Conservation (phyloP, 2,329 filamentous ascomycete species). For the Exophiala spinifera region DNA sequence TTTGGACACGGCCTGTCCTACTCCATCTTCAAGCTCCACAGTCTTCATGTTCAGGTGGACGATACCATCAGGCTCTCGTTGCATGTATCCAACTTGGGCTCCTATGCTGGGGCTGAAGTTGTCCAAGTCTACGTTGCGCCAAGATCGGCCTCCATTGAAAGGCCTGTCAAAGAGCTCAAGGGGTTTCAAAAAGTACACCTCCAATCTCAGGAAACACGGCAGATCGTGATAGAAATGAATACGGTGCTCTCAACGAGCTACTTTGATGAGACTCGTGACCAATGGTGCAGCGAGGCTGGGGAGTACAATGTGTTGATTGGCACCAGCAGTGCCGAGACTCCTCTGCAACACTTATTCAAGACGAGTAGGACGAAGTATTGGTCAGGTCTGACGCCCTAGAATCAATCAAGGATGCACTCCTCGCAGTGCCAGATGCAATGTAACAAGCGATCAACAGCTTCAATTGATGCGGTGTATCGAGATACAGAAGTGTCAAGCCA, state of each 20-base stretch:
- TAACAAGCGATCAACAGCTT: too few species aligned
- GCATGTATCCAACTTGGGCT: slow-evolving; percentile 1
- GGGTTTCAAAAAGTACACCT: slow-evolving; percentile 44
- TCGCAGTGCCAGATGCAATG: too few species aligned
- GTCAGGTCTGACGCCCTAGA: too few species aligned
- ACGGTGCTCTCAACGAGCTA: slow-evolving; percentile 63
- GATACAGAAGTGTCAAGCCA: too few species aligned
- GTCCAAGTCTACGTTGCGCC: slow-evolving; percentile 10
- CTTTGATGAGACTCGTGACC: slow-evolving; percentile 64
- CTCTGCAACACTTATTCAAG: too few species aligned
- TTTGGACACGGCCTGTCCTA: slow-evolving; percentile 80
- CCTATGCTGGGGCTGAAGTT: not conserved
- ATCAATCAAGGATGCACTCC: too few species aligned
- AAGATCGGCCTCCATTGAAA: slow-evolving; percentile 1
- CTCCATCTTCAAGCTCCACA: slow-evolving; percentile 56
- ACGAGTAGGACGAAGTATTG: too few species aligned
- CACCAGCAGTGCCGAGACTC: too few species aligned
- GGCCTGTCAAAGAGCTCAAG: slow-evolving; percentile 45
- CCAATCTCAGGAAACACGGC: slow-evolving; percentile 36
- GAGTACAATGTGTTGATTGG: slow-evolving; percentile 61
- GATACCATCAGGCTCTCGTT: not conserved
- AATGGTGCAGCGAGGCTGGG: slow-evolving; percentile 65
- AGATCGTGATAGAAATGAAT: slow-evolving; percentile 36
- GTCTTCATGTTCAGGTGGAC: not conserved
- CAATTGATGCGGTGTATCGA: too few species aligned